Conservation (phyloP, 495 filamentous ascomycete species). For the Trichocladium uniseriatum region DNA sequence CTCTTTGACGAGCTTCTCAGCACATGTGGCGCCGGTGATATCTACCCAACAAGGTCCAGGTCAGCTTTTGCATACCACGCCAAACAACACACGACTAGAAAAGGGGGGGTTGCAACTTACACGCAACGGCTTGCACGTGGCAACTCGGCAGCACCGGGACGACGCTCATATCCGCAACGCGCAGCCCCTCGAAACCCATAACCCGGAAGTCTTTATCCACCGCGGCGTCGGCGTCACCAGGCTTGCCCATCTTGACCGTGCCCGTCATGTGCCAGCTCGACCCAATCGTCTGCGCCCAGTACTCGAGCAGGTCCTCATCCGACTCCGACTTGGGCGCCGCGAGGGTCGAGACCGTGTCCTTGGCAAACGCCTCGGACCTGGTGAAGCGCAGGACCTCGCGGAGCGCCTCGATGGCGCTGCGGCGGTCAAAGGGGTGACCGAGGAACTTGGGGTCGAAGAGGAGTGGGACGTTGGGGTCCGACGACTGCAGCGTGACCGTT, state of each 20-base stretch:
- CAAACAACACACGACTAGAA: neutral
- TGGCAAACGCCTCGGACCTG: slow-evolving; percentile 34
- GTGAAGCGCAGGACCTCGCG: slow-evolving; percentile 38
- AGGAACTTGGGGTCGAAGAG: slow-evolving; percentile 51
- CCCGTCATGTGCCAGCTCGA: slow-evolving; percentile 51
- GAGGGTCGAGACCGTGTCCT: slow-evolving; percentile 35
- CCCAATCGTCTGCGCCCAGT: slow-evolving; percentile 32
- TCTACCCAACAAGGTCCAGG: neutral
- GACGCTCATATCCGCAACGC: slow-evolving; percentile 58
- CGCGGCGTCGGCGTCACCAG: slow-evolving; percentile 37
- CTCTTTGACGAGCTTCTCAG: slow-evolving; percentile 37
- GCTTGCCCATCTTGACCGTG: slow-evolving; percentile 53
- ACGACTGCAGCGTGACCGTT: slow-evolving; percentile 44
- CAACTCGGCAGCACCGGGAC: slow-evolving; percentile 44
- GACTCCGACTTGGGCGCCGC: slow-evolving; percentile 33
- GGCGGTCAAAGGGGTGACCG: slow-evolving; percentile 47
- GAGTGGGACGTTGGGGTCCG: slow-evolving; percentile 45
- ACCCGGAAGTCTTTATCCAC: slow-evolving; percentile 50
- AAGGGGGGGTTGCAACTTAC: slow-evolving; percentile 4
- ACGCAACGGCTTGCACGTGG: slow-evolving; percentile 30
- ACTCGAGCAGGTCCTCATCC: slow-evolving; percentile 43
- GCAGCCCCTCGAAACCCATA: slow-evolving; percentile 45
- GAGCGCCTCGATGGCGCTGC: slow-evolving; percentile 45
- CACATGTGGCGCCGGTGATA: slow-evolving; percentile 31
- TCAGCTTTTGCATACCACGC: neutral